Percentiles rank a stretch among this genome's conserved stretches.
Evolutionary conservation across 805 yeast genomes (phyloP).

Genomic region (Candida endomychidarum): DNA sequence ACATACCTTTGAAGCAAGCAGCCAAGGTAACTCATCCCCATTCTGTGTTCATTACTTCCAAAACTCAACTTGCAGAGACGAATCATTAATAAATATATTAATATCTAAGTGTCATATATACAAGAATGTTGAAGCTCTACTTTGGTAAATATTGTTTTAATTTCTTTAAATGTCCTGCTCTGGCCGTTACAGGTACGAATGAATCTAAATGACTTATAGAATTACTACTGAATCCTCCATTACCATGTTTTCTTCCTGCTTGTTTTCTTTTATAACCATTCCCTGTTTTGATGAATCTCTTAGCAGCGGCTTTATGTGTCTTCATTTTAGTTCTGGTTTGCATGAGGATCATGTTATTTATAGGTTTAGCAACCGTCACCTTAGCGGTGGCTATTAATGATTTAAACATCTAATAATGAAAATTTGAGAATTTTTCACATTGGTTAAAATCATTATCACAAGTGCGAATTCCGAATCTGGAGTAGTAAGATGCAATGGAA

Average conservation of each 20-base stretch:
- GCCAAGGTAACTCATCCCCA: too few relatives aligned
- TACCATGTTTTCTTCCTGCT: conserved; percentile 91
- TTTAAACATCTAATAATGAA: conserved; percentile 5
- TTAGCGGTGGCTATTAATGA: neutral
- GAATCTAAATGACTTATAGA: conserved; percentile 60
- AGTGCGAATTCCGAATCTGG: neutral
- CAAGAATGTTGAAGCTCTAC: too few relatives aligned
- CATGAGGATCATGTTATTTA: conserved; percentile 18
- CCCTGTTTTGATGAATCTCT: conserved; percentile 79
- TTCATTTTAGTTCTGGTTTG: conserved; percentile 55
- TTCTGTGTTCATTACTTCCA: too few relatives aligned
- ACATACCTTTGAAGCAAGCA: too few relatives aligned
- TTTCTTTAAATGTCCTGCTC: conserved; percentile 61
- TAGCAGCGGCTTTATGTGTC: conserved; percentile 84
- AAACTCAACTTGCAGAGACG: too few relatives aligned
- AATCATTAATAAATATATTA: too few relatives aligned
- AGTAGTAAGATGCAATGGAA: conserved; percentile 11
- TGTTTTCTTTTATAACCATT: conserved; percentile 54
- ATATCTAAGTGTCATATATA: too few relatives aligned
- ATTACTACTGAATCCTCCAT: conserved; percentile 78
- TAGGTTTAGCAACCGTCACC: neutral
- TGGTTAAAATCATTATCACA: neutral
- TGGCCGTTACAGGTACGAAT: conserved; percentile 51
- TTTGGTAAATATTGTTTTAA: conserved; percentile 26
- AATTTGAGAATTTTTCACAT: conserved; percentile 4